These are phyloP conservation scores for Pachyrhizus erosus DNA, from an alignment of 306 rosid genomes.

Conservation along the genomic window DNA sequence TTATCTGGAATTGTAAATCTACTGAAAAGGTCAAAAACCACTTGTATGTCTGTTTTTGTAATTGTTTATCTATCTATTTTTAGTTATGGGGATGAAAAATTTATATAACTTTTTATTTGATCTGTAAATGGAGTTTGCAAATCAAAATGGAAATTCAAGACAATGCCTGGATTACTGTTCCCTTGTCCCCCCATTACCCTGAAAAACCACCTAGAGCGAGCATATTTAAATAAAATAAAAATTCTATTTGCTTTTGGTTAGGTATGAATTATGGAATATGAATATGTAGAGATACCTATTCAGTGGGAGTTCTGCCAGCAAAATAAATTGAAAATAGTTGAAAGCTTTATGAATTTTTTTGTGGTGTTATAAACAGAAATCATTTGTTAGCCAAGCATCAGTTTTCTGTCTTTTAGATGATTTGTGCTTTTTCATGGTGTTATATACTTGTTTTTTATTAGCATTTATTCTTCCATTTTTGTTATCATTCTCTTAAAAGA, in stretches of 20 bases:
- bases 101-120: background rate
- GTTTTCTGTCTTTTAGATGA: background rate
- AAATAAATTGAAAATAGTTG: background rate
- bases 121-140: conserved; percentile 1
- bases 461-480: background rate
- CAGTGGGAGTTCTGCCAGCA: background rate
- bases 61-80: background rate
- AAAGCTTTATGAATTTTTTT: background rate
- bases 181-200: background rate
- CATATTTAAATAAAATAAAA: too few relatives aligned
- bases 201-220: background rate
- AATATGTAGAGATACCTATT: background rate
- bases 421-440: background rate
- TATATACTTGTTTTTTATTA: background rate
- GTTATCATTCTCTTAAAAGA: background rate
- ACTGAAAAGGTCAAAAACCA: background rate
- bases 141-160: background rate
- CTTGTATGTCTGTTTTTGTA: background rate
- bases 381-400: background rate
- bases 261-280: background rate
- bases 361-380: background rate
- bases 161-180: background rate
- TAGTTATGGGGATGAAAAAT: background rate
- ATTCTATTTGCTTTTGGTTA: too few relatives aligned
- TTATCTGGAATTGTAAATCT: background rate